Evolutionary conservation across 2,329 filamentous ascomycete species (phyloP).

Genomic region (Cadophora sp.): DNA sequence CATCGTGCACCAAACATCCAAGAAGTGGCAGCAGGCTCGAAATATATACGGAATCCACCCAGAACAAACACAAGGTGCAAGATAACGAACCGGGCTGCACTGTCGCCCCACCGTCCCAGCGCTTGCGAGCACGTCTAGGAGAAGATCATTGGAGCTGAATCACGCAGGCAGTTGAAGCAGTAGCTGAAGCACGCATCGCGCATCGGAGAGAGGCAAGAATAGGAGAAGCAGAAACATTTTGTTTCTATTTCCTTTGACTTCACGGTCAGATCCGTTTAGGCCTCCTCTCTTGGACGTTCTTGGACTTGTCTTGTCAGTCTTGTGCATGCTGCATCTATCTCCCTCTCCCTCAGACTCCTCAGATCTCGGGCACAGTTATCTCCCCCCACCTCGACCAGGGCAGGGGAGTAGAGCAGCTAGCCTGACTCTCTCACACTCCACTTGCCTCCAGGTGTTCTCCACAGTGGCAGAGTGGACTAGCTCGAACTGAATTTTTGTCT

Average conservation of each 20-base stretch:
- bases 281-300: constrained; percentile 1
- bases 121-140: not conserved
- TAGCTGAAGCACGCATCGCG: not conserved
- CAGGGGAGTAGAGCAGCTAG: not conserved
- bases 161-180: not conserved
- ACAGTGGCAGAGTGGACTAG: not conserved
- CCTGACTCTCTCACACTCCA: not conserved
- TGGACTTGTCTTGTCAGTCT: not conserved
- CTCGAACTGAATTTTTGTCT: not conserved
- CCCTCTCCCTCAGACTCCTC: not conserved
- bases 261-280: not conserved
- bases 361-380: not conserved
- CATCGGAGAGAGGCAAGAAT: not conserved
- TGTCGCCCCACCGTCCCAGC: not conserved
- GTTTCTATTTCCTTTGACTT: not conserved
- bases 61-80: constrained; percentile 13
- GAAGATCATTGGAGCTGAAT: not conserved
- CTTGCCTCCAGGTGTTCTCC: not conserved
- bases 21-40: constrained; percentile 12
- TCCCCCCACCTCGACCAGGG: not conserved
- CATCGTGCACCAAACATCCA: constrained; percentile 9
- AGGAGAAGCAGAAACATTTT: not conserved
- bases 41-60: constrained; percentile 14
- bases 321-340: not conserved
- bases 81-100: not conserved